A percentile compares a stretch with the other conserved stretches of the same genome.
phyloP scores from a whole-genome alignment of 2,329 filamentous ascomycete genomes.

The Aschersonia sp. region DNA sequence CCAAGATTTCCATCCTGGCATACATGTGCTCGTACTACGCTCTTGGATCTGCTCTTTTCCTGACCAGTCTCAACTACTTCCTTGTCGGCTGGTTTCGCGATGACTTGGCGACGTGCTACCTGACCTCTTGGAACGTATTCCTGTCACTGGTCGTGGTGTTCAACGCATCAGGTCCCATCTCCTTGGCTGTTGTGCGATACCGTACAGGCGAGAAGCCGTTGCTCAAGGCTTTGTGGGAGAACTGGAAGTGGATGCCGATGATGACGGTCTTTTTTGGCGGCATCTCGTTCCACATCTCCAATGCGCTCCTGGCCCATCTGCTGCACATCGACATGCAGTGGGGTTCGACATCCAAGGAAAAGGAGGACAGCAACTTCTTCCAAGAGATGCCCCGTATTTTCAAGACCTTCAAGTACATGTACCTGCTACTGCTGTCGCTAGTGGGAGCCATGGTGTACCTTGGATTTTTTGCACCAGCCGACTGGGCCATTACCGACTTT shows the following conservation, averaged over 20 bases:
- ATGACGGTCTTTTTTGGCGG: slow-evolving; percentile 30
- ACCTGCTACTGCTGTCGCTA: slow-evolving; percentile 33
- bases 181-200: slow-evolving; percentile 49
- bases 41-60: slow-evolving; percentile 50
- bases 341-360: slow-evolving; percentile 45
- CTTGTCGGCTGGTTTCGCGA: slow-evolving; percentile 58
- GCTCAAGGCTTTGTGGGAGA: slow-evolving; percentile 23
- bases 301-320: slow-evolving; percentile 26
- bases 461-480: slow-evolving; percentile 28
- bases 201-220: slow-evolving; percentile 39
- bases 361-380: slow-evolving; percentile 40
- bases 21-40: slow-evolving; percentile 63
- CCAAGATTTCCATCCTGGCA: slow-evolving; percentile 57
- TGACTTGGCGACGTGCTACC: slow-evolving; percentile 50
- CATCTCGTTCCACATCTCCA: slow-evolving; percentile 25
- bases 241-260: slow-evolving; percentile 48
- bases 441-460: slow-evolving; percentile 33
- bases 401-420: slow-evolving; percentile 35
- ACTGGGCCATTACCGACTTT: slow-evolving; percentile 45
- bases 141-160: slow-evolving; percentile 51
- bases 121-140: slow-evolving; percentile 51
- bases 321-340: slow-evolving; percentile 29
- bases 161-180: slow-evolving; percentile 43
- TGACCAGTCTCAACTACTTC: slow-evolving; percentile 57
- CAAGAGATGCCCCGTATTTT: slow-evolving; percentile 39